These are phyloP conservation scores for Cicer cuneatum DNA, from an alignment of 306 rosid species.

Conservation along the genomic window DNA sequence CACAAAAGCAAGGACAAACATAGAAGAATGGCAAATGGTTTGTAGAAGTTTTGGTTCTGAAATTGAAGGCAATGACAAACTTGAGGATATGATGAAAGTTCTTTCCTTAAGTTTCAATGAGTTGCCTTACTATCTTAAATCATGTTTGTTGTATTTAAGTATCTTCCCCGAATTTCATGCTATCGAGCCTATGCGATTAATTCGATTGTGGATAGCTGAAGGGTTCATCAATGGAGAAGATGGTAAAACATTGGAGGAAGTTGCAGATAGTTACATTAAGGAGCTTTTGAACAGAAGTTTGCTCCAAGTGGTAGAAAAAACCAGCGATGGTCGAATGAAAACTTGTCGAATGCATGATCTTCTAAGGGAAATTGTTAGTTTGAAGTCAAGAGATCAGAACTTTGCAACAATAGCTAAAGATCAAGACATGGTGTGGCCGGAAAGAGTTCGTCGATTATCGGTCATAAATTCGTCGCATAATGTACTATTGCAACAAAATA, in stretches of 20 bases:
- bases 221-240: constrained; percentile 59
- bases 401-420: constrained; percentile 60
- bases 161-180: constrained; percentile 54
- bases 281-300: constrained; percentile 66
- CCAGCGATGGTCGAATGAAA: constrained; percentile 52
- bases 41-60: constrained; percentile 52
- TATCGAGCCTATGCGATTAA: constrained; percentile 53
- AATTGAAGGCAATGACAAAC: constrained; percentile 49
- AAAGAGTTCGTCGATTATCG: constrained; percentile 63
- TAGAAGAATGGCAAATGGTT: constrained; percentile 57
- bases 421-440: constrained; percentile 53
- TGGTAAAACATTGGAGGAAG: constrained; percentile 59
- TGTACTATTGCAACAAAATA: constrained; percentile 41
- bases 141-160: constrained; percentile 62
- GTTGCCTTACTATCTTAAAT: constrained; percentile 67
- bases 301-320: constrained; percentile 54
- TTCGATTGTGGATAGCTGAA: constrained; percentile 72
- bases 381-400: constrained; percentile 62
- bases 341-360: constrained; percentile 61
- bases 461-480: constrained; percentile 44
- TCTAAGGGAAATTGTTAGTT: constrained; percentile 55
- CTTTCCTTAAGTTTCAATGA: constrained; percentile 66
- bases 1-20: constrained; percentile 45
- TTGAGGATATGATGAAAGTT: constrained; percentile 56
- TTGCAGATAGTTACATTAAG: constrained; percentile 63